Evolutionary conservation across 2,329 filamentous ascomycete species (phyloP).

Genomic region (Aureobasidium uvarum): DNA sequence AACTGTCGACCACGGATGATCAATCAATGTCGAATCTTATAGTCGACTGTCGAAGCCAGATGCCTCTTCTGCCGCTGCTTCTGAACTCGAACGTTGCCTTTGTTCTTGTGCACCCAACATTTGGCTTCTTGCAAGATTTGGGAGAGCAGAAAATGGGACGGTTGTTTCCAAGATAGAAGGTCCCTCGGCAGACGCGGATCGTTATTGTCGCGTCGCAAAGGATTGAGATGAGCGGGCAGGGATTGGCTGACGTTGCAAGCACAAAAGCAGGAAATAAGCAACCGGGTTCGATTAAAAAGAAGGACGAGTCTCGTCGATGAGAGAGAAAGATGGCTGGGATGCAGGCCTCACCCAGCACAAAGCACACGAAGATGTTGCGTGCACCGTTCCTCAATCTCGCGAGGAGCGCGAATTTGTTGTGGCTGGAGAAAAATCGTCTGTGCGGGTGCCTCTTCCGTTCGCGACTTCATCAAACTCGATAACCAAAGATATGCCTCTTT

Average conservation of each 20-base stretch:
- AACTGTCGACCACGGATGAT: constrained; percentile 6
- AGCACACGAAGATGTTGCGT: not conserved
- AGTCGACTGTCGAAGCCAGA: not conserved
- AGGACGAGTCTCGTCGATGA: not conserved
- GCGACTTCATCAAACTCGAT: constrained; percentile 20
- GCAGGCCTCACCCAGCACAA: constrained; percentile 1
- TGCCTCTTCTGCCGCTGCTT: constrained; percentile 6
- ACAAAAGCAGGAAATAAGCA: constrained; percentile 17
- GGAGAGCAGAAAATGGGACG: not conserved
- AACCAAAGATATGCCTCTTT: constrained; percentile 2
- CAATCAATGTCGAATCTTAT: constrained; percentile 3
- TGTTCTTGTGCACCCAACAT: constrained; percentile 23
- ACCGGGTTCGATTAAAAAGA: not conserved
- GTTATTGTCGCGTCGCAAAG: constrained; percentile 14
- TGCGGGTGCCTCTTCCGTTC: constrained; percentile 8
- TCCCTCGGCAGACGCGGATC: not conserved
- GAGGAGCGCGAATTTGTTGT: constrained; percentile 23
- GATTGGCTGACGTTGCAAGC: constrained; percentile 14
- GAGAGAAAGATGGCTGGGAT: constrained; percentile 8
- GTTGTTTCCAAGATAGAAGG: not conserved
- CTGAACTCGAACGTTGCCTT: constrained; percentile 15
- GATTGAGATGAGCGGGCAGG: not conserved
- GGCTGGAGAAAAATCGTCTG: constrained; percentile 10
- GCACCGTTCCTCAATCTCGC: constrained; percentile 23
- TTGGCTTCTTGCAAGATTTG: constrained; percentile 24